phyloP scores from a whole-genome alignment of 192 early-diverging fungal genomes.

The Umbelopsis sp. region DNA sequence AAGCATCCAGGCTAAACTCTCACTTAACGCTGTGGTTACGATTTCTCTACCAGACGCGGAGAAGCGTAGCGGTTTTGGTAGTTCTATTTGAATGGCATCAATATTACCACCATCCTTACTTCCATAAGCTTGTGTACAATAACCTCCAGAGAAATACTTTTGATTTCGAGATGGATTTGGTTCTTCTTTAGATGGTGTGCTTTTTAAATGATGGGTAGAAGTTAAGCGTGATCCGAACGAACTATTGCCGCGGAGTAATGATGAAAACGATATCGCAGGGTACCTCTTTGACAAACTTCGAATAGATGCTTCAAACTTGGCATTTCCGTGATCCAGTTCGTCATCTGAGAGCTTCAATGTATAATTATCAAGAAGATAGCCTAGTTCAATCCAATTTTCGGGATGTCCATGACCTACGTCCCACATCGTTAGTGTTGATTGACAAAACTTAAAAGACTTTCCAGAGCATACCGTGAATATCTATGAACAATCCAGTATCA shows the following conservation, averaged over 20 bases:
- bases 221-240: background rate
- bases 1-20: slow-evolving; percentile 9
- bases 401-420: background rate
- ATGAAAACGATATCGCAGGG: background rate
- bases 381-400: slow-evolving; percentile 11
- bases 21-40: background rate
- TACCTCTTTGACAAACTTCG: background rate
- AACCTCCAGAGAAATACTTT: slow-evolving; percentile 6
- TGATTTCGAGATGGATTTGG: background rate
- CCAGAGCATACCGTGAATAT: background rate
- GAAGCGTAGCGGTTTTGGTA: background rate
- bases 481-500: background rate
- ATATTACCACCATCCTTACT: background rate
- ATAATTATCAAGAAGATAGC: slow-evolving; percentile 1
- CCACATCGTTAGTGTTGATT: background rate
- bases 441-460: background rate
- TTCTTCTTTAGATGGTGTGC: background rate
- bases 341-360: background rate
- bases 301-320: background rate
- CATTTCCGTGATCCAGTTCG: background rate
- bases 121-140: slow-evolving; percentile 3
- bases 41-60: background rate
- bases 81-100: slow-evolving; percentile 8
- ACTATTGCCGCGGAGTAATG: background rate
- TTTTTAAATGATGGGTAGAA: background rate